A percentile compares a stretch with the other conserved stretches of the same genome.
Evolutionary conservation across 169 alveolate genomes (phyloP).

Genomic region (Plasmodium sp.): DNA sequence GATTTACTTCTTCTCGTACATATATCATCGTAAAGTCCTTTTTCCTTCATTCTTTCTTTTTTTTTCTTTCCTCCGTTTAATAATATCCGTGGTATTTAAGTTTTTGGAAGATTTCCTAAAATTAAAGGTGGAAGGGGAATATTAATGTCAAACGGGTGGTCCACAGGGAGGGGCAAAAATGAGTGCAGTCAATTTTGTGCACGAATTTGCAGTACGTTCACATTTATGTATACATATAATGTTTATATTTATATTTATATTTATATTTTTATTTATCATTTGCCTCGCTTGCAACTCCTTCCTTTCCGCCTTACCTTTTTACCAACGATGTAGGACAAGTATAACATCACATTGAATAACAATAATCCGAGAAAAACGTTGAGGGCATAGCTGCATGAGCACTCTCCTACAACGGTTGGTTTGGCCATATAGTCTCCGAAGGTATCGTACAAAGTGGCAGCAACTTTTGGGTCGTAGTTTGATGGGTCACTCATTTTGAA

Average conservation of each 20-base stretch:
- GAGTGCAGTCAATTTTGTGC: not conserved
- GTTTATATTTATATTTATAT: not conserved
- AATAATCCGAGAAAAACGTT: constrained; percentile 16
- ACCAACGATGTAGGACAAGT: constrained; percentile 5
- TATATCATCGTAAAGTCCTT: not conserved
- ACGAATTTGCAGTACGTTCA: not conserved
- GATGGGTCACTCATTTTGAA: constrained; percentile 39
- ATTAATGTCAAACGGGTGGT: not conserved
- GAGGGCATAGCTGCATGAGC: constrained; percentile 29
- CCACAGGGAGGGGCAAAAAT: not conserved
- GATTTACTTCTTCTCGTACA: not conserved
- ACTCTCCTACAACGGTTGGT: not conserved
- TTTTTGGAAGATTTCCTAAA: constrained; percentile 42
- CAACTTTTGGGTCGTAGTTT: constrained; percentile 15
- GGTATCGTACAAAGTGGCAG: constrained; percentile 10
- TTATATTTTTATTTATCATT: not conserved
- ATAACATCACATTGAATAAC: constrained; percentile 35
- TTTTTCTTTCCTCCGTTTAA: not conserved
- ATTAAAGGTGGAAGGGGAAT: not conserved
- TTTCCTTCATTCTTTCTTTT: not conserved
- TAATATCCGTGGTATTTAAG: constrained; percentile 47
- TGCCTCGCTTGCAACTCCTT: not conserved
- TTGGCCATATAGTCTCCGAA: constrained; percentile 16
- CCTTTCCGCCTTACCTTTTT: constrained; percentile 15
- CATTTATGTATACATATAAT: not conserved